Conservation (phyloP, 2,329 filamentous ascomycete genomes). For the Ascosphaera apis region DNA sequence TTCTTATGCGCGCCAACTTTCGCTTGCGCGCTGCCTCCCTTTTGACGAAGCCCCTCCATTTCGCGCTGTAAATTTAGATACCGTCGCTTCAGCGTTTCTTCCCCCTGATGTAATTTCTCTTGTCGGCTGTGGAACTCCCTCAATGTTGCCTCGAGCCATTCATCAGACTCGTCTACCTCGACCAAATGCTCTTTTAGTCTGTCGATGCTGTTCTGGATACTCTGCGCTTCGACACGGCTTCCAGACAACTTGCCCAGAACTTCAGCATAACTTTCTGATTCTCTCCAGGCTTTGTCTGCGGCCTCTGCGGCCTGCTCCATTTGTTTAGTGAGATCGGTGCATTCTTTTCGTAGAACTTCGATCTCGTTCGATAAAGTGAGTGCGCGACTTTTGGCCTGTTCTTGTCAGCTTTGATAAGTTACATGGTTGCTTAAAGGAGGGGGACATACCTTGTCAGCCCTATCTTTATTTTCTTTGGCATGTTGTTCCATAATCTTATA, state of each 20-base stretch:
- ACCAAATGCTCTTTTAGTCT: conserved; percentile 50
- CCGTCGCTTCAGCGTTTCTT: conserved; percentile 36
- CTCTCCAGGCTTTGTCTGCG: conserved; percentile 43
- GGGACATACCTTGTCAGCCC: conserved; percentile 37
- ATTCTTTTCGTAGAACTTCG: conserved; percentile 34
- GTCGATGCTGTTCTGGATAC: conserved; percentile 45
- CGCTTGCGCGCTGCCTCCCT: conserved; percentile 18
- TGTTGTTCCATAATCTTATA: conserved; percentile 54
- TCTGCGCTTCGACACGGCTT: conserved; percentile 51
- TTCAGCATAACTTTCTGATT: conserved; percentile 49
- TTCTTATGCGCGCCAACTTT: conserved; percentile 53
- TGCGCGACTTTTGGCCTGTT: conserved; percentile 36
- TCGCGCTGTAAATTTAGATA: conserved; percentile 39
- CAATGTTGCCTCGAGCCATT: conserved; percentile 46
- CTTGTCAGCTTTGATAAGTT: too few relatives aligned
- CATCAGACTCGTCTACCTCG: conserved; percentile 57
- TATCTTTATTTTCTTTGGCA: conserved; percentile 65
- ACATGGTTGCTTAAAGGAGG: too few relatives aligned
- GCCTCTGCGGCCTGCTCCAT: conserved; percentile 23
- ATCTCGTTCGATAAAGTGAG: conserved; percentile 40
- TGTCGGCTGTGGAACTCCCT: conserved; percentile 60
- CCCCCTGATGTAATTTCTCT: conserved; percentile 37
- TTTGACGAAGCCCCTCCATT: conserved; percentile 24
- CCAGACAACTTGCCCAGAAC: conserved; percentile 53
- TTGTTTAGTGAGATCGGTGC: conserved; percentile 31